phyloP scores from a whole-genome alignment of 495 filamentous ascomycete species.

The Podospora didyma region DNA sequence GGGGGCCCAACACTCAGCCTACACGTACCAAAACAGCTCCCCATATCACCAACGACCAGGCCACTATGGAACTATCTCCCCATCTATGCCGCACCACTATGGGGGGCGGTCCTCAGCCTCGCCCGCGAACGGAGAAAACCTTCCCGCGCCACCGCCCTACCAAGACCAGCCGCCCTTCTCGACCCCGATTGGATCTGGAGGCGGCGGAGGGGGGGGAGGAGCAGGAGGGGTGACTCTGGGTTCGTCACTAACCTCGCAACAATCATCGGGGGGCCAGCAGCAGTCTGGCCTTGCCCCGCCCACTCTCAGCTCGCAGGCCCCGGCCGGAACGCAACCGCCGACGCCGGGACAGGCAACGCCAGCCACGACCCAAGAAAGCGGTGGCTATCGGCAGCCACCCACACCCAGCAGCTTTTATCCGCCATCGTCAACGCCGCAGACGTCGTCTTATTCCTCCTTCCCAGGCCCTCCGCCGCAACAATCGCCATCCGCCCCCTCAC shows the following conservation, averaged over 20 bases:
- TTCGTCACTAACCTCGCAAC: constrained; percentile 23
- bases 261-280: constrained; percentile 14
- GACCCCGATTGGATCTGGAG: constrained; percentile 24
- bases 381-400: constrained; percentile 58
- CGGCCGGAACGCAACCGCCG: constrained; percentile 49
- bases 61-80: constrained; percentile 12
- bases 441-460: constrained; percentile 52
- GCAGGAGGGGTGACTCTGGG: constrained; percentile 11
- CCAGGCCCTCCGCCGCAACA: constrained; percentile 36
- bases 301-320: constrained; percentile 18
- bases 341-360: constrained; percentile 35
- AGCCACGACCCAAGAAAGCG: constrained; percentile 4
- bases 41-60: constrained; percentile 18
- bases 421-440: constrained; percentile 64
- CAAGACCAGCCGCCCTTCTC: constrained; percentile 28
- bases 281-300: constrained; percentile 18
- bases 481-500: constrained; percentile 11
- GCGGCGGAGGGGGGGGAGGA: constrained; percentile 12
- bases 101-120: constrained; percentile 31
- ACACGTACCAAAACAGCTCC: constrained; percentile 51
- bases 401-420: constrained; percentile 51
- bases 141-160: constrained; percentile 25
- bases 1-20: constrained; percentile 25
- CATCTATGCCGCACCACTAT: constrained; percentile 15
- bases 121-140: constrained; percentile 24